These are phyloP conservation scores for Backusella sp. DNA, from an alignment of 192 early-diverging fungal genomes.

Conservation along the genomic window DNA sequence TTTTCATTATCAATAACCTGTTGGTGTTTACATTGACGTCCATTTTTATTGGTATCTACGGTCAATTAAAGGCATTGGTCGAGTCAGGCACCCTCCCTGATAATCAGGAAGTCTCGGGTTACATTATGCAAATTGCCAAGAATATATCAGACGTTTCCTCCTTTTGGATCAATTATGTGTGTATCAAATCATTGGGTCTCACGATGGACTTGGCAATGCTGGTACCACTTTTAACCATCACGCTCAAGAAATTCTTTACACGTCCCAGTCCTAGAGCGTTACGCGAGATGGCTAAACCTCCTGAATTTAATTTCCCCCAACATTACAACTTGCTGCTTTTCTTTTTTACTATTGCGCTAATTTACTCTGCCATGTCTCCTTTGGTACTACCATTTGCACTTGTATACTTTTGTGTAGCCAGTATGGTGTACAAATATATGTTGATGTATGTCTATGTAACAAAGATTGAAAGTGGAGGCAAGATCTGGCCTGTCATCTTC, in stretches of 20 bases:
- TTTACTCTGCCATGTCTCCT: slow-evolving; percentile 73
- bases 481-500: slow-evolving; percentile 69
- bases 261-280: slow-evolving; percentile 71
- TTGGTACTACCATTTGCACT: slow-evolving; percentile 67
- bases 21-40: slow-evolving; percentile 59
- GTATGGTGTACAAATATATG: slow-evolving; percentile 72
- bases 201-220: slow-evolving; percentile 72
- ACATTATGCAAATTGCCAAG: slow-evolving; percentile 30
- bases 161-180: slow-evolving; percentile 82
- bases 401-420: slow-evolving; percentile 61
- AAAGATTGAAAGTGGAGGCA: slow-evolving; percentile 69
- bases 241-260: slow-evolving; percentile 49
- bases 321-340: slow-evolving; percentile 69
- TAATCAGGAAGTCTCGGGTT: slow-evolving; percentile 9
- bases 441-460: slow-evolving; percentile 75
- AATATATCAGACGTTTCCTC: slow-evolving; percentile 51
- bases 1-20: slow-evolving; percentile 72
- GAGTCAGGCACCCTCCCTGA: slow-evolving; percentile 11
- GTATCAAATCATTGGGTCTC: slow-evolving; percentile 60
- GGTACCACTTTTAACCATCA: slow-evolving; percentile 50
- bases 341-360: slow-evolving; percentile 69
- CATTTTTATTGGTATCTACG: slow-evolving; percentile 33
- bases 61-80: slow-evolving; percentile 22
- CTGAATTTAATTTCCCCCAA: slow-evolving; percentile 70
- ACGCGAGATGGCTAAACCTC: slow-evolving; percentile 61